Conservation (phyloP, 495 filamentous ascomycete species). For the Aspergillus nanangensis region DNA sequence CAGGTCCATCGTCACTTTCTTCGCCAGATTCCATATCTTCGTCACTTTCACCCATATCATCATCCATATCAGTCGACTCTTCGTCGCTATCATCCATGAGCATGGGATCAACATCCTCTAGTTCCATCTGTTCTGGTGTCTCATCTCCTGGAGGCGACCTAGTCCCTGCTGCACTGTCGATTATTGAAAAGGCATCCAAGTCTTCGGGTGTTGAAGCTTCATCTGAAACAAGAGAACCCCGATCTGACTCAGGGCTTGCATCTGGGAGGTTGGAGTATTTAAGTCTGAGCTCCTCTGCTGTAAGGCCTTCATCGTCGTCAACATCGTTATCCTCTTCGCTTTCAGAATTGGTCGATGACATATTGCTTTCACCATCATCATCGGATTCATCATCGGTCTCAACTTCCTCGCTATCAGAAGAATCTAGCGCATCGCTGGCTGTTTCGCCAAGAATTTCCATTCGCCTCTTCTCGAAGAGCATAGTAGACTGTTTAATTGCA, state of each 20-base stretch:
- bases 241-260: slow-evolving; percentile 19
- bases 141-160: too few species aligned
- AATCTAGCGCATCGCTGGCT: slow-evolving; percentile 35
- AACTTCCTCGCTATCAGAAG: slow-evolving; percentile 46
- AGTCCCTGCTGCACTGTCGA: too few species aligned
- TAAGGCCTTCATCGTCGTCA: slow-evolving; percentile 70
- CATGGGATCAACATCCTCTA: slow-evolving; percentile 64
- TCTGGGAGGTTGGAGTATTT: slow-evolving; percentile 72
- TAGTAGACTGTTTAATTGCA: slow-evolving; percentile 67
- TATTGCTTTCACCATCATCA: slow-evolving; percentile 72
- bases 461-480: slow-evolving; percentile 51
- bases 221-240: slow-evolving; percentile 22
- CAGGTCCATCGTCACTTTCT: slow-evolving; percentile 49
- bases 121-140: slow-evolving; percentile 26
- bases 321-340: slow-evolving; percentile 41
- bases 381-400: slow-evolving; percentile 42
- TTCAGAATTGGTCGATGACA: slow-evolving; percentile 51
- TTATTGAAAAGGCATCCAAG: slow-evolving; percentile 11
- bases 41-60: slow-evolving; percentile 70
- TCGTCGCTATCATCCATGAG: slow-evolving; percentile 73
- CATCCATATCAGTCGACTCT: slow-evolving; percentile 79
- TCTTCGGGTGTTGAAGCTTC: slow-evolving; percentile 12
- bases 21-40: slow-evolving; percentile 47
- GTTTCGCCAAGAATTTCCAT: slow-evolving; percentile 46
- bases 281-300: slow-evolving; percentile 67